These are phyloP conservation scores for Naganishia randhawae DNA, from an alignment of 768 basidiomycete species.

Conservation along the genomic window DNA sequence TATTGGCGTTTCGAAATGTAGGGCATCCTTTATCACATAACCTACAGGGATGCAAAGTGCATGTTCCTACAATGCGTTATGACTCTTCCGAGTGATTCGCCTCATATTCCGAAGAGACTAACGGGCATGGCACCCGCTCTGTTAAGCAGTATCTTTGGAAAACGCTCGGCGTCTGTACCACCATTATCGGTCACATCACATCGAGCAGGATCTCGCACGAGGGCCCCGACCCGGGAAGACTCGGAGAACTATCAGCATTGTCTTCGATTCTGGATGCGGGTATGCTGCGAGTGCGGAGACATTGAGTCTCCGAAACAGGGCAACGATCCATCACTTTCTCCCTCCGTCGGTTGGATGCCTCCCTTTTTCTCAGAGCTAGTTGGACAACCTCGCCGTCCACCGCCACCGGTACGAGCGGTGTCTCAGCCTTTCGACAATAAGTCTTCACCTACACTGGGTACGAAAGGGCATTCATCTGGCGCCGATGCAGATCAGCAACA, in stretches of 20 bases:
- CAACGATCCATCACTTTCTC: constrained; percentile 1
- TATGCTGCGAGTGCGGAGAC: not conserved
- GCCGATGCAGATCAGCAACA: not conserved
- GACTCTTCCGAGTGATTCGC: constrained; percentile 23
- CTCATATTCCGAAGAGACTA: not conserved
- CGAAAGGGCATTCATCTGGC: not conserved
- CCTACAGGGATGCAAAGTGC: constrained; percentile 2
- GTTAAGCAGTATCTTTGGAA: constrained; percentile 19
- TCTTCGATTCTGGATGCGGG: constrained; percentile 28
- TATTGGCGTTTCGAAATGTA: not conserved
- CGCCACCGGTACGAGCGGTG: not conserved
- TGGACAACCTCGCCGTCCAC: not conserved
- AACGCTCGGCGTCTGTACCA: constrained; percentile 25
- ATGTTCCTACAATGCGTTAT: constrained; percentile 29
- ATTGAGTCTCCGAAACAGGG: not conserved
- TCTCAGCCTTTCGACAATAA: not conserved
- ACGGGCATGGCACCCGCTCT: constrained; percentile 5
- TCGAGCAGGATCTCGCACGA: not conserved
- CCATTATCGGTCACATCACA: not conserved
- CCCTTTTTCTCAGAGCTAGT: constrained; percentile 11
- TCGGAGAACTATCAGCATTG: constrained; percentile 3
- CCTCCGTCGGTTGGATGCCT: constrained; percentile 6
- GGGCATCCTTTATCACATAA: constrained; percentile 46
- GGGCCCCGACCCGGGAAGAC: not conserved
- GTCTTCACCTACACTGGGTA: not conserved